A percentile compares a stretch with the other conserved stretches of the same genome.
phyloP scores from a whole-genome alignment of 106 monocot species.

The Dendrobium catenatum region DNA sequence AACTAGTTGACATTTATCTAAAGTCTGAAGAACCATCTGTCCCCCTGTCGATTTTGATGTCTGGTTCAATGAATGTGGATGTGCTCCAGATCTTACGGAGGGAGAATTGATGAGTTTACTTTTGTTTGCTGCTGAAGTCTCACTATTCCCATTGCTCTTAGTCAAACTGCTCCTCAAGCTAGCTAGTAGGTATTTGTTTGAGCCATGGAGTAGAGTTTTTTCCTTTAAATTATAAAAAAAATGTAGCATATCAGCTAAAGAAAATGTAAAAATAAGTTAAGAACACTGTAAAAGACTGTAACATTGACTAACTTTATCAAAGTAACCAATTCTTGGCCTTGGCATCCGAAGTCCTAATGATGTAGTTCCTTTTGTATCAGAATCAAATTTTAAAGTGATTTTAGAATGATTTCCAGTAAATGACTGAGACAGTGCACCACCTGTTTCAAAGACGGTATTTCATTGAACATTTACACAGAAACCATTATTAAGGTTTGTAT shows the following conservation, averaged over 20 bases:
- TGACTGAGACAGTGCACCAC: neutral
- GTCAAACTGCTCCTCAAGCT: neutral
- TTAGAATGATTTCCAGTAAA: neutral
- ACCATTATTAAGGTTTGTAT: neutral
- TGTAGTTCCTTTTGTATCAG: neutral
- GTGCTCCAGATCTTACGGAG: neutral
- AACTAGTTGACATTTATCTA: neutral
- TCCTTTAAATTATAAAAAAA: neutral
- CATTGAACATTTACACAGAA: neutral
- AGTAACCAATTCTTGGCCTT: constrained; percentile 1
- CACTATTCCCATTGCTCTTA: neutral
- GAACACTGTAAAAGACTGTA: neutral
- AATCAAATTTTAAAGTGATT: neutral
- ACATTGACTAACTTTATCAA: neutral
- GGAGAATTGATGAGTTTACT: neutral
- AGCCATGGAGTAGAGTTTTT: neutral
- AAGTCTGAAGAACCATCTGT: neutral
- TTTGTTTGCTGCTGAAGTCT: neutral
- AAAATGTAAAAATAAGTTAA: neutral
- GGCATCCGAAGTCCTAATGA: neutral
- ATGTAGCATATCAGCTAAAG: neutral
- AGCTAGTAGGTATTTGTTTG: neutral
- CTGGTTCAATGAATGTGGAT: neutral
- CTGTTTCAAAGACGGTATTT: neutral
- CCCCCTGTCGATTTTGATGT: neutral